Evolutionary conservation across 768 basidiomycete genomes (phyloP), one percentile per base, ranked within the genome.

Genomic region (Tephrocybe rancida): DNA sequence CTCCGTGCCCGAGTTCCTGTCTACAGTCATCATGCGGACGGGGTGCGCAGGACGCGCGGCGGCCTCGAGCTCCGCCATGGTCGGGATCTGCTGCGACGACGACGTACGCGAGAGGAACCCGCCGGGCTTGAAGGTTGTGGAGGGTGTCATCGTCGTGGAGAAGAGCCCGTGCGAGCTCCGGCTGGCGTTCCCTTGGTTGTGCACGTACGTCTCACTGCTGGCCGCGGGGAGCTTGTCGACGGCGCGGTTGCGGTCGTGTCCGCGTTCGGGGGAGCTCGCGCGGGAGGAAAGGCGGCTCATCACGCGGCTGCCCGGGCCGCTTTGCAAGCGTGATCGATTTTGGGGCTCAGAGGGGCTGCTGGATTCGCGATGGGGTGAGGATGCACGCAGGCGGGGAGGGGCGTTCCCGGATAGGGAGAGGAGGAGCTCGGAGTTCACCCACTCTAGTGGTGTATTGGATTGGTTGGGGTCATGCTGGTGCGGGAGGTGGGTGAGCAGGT

Each of bases 391-490:
- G 35, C 67, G 67, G 37, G 70, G 61, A 2, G 69, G 69, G 1
- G 66, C 64, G 14, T 72, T 61, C 21, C 68, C 67, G 1, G 83
- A 78, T 25, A 89, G 73, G 1, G 86, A 87, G 14, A 87, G 73
- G 45, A 95, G 73, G 3, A 96, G 79, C 70, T 95, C 94, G 5
- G 89, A 89, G 67, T 94, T 92, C 52, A 92, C 83, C 85, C 88
- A 92, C 48, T 90, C 86, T 48, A 90, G 75, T 3, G 84, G 79
- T 0, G 78, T 73, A 50, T 70, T 70, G 38, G 48, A 34, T 6
- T 70, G 60, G 47, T 72, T 76, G 19, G 80, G 66, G 14, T 71
- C 75, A 18, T 79, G 82, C 11, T 64, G 72, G 38, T 78, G 77
- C 2, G 83, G 80, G 8, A 80, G 69, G 41, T 77, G 75, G 2